Base-by-base conservation (phyloP, 345 rosid species). In the Dimocarpus longan region DNA sequence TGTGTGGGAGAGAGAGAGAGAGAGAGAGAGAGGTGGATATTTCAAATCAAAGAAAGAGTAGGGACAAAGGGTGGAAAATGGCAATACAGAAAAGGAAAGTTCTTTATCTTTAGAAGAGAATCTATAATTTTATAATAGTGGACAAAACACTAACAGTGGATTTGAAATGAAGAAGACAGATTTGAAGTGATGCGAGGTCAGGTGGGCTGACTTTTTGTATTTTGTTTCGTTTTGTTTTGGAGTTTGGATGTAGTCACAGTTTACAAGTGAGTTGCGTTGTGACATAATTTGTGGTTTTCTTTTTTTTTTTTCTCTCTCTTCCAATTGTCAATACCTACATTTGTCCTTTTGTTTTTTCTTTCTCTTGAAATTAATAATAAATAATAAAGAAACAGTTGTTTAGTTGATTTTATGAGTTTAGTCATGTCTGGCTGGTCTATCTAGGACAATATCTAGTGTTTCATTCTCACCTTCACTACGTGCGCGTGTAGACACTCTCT, bases 181-280 rank as follows among this genome's bases (percentile, higher is more conserved):
- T 66, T 10, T 66, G 69, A 65, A 19, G 52, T 6, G 24, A 22
- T 42, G 28, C 5, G 18, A 68, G 21, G 10, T 5, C 4, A 13
- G 43, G 0, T 43, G 84, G 74, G 90, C 90, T 88, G 92, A 89
- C 89, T 87, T 90, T 82, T 82, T 26, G 28, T 26, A 26, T 26
- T 26, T 26, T 32, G 2, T 32, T 32, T 32, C 0, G 37, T 76
- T 56, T 63, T 8, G 43, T 26, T 39, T 44, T 54, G 68, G 19
- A 24, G 52, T 67, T 76, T 76, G 74, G 65, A 40, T 69, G 21
- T 56, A 50, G 76, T 76, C 78, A 66, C 28, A 10, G 39, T 52
- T 32, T 42, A 39, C 40, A 8, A 62, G 32, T 57, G 37, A 32
- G 37, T 32, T 32, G 37, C 0, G 37, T 32, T 32, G 37, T 32